Conservation (phyloP, 1,139 yeast genomes). For the Pichia sp. region DNA sequence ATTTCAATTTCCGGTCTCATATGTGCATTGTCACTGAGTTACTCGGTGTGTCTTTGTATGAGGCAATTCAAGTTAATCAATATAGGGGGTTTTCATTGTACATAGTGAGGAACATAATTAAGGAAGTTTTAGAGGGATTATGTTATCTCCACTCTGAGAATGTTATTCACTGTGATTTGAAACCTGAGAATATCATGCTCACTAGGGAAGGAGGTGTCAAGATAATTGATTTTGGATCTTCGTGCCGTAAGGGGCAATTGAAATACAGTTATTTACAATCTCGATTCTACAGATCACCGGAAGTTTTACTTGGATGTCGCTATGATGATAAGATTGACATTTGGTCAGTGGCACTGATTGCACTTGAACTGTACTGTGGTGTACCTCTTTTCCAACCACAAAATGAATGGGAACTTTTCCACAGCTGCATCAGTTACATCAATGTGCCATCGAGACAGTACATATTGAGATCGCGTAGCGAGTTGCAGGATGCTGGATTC, state of each 20-base stretch:
- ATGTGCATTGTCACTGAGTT: slow-evolving; percentile 76
- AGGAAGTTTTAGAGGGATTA: slow-evolving; percentile 53
- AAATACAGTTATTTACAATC: slow-evolving; percentile 58
- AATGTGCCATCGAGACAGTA: slow-evolving; percentile 50
- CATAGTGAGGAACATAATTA: slow-evolving; percentile 43
- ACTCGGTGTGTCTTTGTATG: slow-evolving; percentile 60
- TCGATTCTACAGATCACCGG: slow-evolving; percentile 66
- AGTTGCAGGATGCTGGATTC: no score
- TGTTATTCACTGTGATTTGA: slow-evolving; percentile 75
- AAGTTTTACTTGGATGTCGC: slow-evolving; percentile 71
- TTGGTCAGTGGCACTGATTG: slow-evolving; percentile 73
- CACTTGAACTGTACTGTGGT: slow-evolving; percentile 62
- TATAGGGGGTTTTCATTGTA: slow-evolving; percentile 56
- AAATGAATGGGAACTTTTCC: slow-evolving; percentile 61
- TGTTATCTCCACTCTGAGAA: slow-evolving; percentile 48
- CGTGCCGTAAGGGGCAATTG: slow-evolving; percentile 41
- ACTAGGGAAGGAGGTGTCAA: slow-evolving; percentile 28
- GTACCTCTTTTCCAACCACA: slow-evolving; percentile 64
- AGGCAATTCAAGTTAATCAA: slow-evolving; percentile 52
- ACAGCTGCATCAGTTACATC: slow-evolving; percentile 35
- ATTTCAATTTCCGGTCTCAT: slow-evolving; percentile 71
- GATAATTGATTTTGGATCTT: slow-evolving; percentile 62
- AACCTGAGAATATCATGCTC: slow-evolving; percentile 63
- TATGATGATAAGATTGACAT: slow-evolving; percentile 66
- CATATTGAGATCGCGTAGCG: slow-evolving; percentile 31